Conservation (phyloP, 192 early-diverging fungal species). For the Funneliformis mosseae region DNA sequence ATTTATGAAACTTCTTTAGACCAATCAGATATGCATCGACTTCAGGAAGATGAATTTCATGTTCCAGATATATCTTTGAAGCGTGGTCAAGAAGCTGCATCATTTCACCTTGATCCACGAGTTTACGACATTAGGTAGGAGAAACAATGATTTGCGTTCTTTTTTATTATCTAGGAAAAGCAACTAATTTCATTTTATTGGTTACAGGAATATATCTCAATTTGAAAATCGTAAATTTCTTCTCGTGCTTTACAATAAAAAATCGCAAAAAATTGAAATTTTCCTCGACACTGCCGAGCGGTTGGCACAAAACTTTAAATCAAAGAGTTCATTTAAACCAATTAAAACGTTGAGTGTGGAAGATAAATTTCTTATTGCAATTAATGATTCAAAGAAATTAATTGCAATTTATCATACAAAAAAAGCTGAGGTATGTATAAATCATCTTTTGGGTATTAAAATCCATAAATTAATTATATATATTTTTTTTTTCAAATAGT, state of each 20-base stretch:
- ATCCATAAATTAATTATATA: not conserved
- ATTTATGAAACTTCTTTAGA: not conserved
- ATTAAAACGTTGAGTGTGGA: not conserved
- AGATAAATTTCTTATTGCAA: not conserved
- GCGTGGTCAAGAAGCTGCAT: not conserved
- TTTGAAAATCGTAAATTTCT: not conserved
- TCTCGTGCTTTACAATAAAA: constrained; percentile 1
- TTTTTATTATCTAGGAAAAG: not conserved
- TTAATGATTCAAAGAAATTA: constrained; percentile 25
- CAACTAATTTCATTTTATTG: not conserved
- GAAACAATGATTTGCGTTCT: not conserved
- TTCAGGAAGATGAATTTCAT: not conserved
- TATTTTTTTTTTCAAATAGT: constrained; percentile 1
- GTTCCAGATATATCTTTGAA: not conserved
- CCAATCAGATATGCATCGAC: not conserved
- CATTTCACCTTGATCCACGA: constrained; percentile 11
- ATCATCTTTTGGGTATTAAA: not conserved
- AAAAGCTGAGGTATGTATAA: not conserved
- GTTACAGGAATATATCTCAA: not conserved
- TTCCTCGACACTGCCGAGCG: not conserved
- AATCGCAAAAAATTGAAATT: not conserved
- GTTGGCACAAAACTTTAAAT: not conserved
- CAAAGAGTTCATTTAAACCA: not conserved
- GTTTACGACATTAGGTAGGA: not conserved
- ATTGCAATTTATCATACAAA: constrained; percentile 27